Evolutionary conservation across 441 rosid genomes (phyloP), one percentile per base, ranked within the genome.

Genomic region (Adansonia madagascariensis): DNA sequence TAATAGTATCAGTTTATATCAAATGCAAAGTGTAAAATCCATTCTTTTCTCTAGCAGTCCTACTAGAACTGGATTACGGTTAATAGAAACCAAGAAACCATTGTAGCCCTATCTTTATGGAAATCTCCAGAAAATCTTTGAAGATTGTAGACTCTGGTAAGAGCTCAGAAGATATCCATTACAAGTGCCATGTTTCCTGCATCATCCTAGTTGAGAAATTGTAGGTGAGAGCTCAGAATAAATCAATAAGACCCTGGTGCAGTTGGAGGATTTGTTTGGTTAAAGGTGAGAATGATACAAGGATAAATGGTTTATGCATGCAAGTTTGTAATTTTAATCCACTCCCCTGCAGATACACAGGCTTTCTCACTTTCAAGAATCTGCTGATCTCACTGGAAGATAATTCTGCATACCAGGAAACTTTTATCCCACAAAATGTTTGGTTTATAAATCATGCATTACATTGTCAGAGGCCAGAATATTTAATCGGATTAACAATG

Each of bases 81-180:
- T 62, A 31, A 62, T 8, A 62, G 46, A 62, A 62, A 62, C 44
- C 67, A 62, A 39, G 67, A 62, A 31, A 62, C 67, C 27, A 65
- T 43, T 43, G 43, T 6, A 1, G 22, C 15, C 71, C 27, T 65
- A 65, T 65, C 71, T 65, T 17, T 50, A 43, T 65, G 22, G 50
- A 65, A 65, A 65, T 65, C 52, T 43, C 49, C 24, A 65, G 22
- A 65, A 65, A 43, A 14, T 65, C 46, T 8, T 65, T n/a, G 15
- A 41, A 44, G 70, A 41, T 65, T 65, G 27, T 7, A 9, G 11
- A 43, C 10, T 24, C n/a, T 43, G 3, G 52, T 66, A 15, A 66
- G 50, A 66, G 20, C 14, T 41, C 50, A n/a, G 50, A 7, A n/a
- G 27, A 65, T 17, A 65, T 41, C 49, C 11, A 44, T 65, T 65